Evolutionary conservation across 2,329 filamentous ascomycete genomes (phyloP).

Genomic region (Fusarium hainanense): DNA sequence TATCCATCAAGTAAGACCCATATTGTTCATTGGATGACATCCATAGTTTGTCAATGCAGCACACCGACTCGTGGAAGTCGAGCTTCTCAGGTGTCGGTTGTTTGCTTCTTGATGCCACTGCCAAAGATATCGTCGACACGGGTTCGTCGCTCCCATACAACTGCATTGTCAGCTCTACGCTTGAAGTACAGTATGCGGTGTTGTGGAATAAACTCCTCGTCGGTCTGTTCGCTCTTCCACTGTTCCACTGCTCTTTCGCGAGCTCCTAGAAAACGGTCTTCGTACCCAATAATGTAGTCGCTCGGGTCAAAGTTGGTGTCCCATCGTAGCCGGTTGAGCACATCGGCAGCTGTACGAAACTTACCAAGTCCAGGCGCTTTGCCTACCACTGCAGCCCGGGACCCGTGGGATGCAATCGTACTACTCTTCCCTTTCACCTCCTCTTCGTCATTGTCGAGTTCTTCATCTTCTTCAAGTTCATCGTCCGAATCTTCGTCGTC

Average conservation of each 20-base stretch:
- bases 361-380: constrained; percentile 55
- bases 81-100: constrained; percentile 1
- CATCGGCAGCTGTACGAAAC: constrained; percentile 67
- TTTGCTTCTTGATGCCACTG: constrained; percentile 55
- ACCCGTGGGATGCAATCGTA: constrained; percentile 6
- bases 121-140: constrained; percentile 68
- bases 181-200: constrained; percentile 72
- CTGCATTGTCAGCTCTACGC: constrained; percentile 59
- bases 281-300: constrained; percentile 69
- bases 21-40: constrained; percentile 1
- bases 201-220: constrained; percentile 75
- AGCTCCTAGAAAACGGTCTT: constrained; percentile 68
- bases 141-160: constrained; percentile 68
- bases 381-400: constrained; percentile 27
- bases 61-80: constrained; percentile 4
- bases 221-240: constrained; percentile 71
- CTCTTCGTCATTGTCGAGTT: constrained; percentile 36
- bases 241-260: constrained; percentile 64
- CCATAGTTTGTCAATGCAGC: constrained; percentile 18
- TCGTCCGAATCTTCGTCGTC: constrained; percentile 58
- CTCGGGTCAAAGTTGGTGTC: constrained; percentile 63
- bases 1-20: constrained; percentile 1
- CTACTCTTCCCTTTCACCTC: constrained; percentile 15
- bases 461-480: constrained; percentile 52
- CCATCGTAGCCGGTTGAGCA: constrained; percentile 70